Percentiles rank a stretch among this genome's conserved stretches.
phyloP scores from a whole-genome alignment of 371 early-diverging fungal genomes.

The Nematocida ausubeli region DNA sequence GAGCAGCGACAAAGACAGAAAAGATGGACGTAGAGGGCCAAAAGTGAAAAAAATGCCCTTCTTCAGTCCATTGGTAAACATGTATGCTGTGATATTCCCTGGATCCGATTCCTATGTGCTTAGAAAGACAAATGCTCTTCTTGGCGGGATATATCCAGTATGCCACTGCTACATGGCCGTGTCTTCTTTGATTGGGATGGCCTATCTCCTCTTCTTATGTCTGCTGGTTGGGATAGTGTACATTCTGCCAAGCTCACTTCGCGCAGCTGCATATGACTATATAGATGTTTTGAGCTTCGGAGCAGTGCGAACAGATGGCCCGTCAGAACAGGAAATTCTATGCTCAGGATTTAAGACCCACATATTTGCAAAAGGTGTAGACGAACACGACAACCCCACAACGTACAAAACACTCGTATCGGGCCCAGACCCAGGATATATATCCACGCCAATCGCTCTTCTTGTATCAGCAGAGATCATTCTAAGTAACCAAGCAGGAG shows the following conservation, averaged over 20 bases:
- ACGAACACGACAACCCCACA: constrained; percentile 15
- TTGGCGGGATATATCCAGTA: constrained; percentile 34
- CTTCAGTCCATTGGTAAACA: constrained; percentile 29
- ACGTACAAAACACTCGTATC: constrained; percentile 53
- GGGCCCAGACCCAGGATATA: constrained; percentile 68
- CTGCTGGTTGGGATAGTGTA: constrained; percentile 31
- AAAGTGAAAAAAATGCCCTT: constrained; percentile 44
- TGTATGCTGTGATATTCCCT: constrained; percentile 61
- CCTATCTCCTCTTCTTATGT: background rate
- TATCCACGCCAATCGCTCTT: constrained; percentile 62
- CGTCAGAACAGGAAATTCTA: constrained; percentile 50
- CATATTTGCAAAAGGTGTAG: constrained; percentile 51
- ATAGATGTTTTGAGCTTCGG: constrained; percentile 61
- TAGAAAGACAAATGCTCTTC: constrained; percentile 53
- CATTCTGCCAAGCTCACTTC: background rate
- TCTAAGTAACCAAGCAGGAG: constrained; percentile 49
- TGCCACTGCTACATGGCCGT: constrained; percentile 54
- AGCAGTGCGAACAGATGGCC: constrained; percentile 56
- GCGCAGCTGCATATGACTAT: constrained; percentile 1
- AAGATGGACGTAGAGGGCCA: background rate
- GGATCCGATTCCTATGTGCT: constrained; percentile 66
- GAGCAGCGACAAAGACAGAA: background rate
- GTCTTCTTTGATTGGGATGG: constrained; percentile 1
- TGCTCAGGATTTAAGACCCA: constrained; percentile 59
- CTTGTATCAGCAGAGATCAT: constrained; percentile 46